phyloP scores from a whole-genome alignment of 257 asterid genomes.

The Nicotiana benthamiana region DNA sequence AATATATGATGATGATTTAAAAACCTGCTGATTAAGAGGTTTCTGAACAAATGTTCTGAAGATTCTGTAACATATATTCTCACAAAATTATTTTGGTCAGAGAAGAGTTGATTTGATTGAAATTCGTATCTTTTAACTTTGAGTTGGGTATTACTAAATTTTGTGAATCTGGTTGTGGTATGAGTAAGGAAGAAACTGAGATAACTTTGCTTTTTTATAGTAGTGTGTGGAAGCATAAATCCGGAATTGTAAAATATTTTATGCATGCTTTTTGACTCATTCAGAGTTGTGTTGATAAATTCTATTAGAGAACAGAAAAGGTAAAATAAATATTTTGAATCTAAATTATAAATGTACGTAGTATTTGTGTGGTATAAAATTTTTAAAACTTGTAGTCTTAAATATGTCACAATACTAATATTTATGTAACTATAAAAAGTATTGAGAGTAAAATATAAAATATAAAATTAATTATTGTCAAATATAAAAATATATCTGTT shows the following conservation, averaged over 20 bases:
- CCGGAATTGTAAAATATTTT: not conserved
- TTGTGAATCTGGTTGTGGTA: not conserved
- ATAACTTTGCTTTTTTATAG: not conserved
- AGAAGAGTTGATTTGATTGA: slow-evolving; percentile 5
- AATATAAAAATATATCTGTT: no score
- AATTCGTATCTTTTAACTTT: not conserved
- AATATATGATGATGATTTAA: slow-evolving; percentile 3
- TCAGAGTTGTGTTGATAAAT: not conserved
- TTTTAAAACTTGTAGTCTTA: no score
- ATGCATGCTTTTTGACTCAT: slow-evolving; percentile 2
- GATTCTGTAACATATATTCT: slow-evolving; percentile 8
- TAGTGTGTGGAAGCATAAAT: slow-evolving; percentile 5
- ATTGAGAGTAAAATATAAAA: no score
- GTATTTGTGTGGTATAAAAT: no score
- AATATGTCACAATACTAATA: no score
- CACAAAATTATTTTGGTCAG: not conserved
- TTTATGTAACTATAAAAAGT: no score
- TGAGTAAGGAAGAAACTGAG: slow-evolving; percentile 6
- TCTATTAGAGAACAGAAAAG: not conserved
- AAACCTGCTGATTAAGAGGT: not conserved
- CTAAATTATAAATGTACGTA: no score
- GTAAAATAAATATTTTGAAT: not conserved
- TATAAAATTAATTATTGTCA: no score
- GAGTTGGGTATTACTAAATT: not conserved
- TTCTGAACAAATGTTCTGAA: not conserved